Evolutionary conservation across 768 basidiomycete genomes (phyloP).

Genomic region (Rhizopogon vesiculosus): DNA sequence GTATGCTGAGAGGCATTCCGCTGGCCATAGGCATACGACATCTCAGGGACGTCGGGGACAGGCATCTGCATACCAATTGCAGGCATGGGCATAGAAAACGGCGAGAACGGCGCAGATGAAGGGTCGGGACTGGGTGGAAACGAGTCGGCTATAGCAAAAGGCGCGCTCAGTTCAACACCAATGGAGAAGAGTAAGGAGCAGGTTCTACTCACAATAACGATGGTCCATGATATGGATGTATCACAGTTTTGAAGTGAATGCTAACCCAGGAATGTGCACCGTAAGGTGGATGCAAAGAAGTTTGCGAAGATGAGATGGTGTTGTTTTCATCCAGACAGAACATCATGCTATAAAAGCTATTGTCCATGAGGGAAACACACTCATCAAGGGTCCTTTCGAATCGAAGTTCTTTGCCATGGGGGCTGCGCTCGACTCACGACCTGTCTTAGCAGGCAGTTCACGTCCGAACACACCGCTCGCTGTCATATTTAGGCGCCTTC

Average conservation of each 20-base stretch:
- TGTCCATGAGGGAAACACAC: background rate
- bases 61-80: background rate
- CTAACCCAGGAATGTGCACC: background rate
- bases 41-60: background rate
- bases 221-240: background rate
- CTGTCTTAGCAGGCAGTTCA: background rate
- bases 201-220: background rate
- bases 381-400: background rate
- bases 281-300: background rate
- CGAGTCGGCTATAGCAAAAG: background rate
- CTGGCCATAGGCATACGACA: too few species aligned
- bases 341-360: background rate
- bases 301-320: background rate
- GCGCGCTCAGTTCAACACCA: background rate
- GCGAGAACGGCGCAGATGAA: background rate
- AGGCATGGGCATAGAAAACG: background rate
- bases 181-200: background rate
- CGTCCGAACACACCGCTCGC: background rate
- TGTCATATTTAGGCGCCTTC: background rate
- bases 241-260: background rate
- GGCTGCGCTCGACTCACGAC: background rate
- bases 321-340: background rate
- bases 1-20: too few species aligned
- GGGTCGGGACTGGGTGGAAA: background rate
- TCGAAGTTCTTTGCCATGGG: background rate